Evolutionary conservation across 257 asterid genomes (phyloP).

Genomic region (Coffea eugenioides): DNA sequence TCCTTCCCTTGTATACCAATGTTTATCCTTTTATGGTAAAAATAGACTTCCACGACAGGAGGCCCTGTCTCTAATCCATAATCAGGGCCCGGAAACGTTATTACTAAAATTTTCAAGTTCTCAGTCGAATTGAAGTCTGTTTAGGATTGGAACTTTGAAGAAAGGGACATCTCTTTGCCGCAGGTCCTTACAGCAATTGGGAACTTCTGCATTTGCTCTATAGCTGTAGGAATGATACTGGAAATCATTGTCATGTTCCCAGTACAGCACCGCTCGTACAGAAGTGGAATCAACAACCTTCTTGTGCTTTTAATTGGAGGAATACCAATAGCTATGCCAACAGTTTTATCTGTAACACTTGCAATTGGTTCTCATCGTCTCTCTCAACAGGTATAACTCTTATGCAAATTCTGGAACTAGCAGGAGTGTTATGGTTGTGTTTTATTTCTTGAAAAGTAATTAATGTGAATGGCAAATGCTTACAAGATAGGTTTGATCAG

Average conservation of each 20-base stretch:
- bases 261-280: constrained; percentile 24
- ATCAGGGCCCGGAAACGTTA: neutral
- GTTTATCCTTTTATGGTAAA: neutral
- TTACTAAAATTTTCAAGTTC: neutral
- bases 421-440: neutral
- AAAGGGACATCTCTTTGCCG: constrained; percentile 6
- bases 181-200: constrained; percentile 33
- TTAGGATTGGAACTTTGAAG: neutral
- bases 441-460: neutral
- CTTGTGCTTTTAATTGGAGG: constrained; percentile 34
- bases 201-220: constrained; percentile 35
- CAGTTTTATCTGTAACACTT: constrained; percentile 30
- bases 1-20: neutral
- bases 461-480: neutral
- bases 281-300: constrained; percentile 28
- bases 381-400: constrained; percentile 28
- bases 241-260: constrained; percentile 33
- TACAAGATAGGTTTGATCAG: neutral
- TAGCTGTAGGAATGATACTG: constrained; percentile 29
- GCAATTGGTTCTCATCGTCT: constrained; percentile 33
- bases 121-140: neutral
- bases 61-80: neutral
- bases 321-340: constrained; percentile 33
- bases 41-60: neutral
- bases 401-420: neutral